Evolutionary conservation across 768 basidiomycete genomes (phyloP), one percentile per base, ranked within the genome.

Genomic region (Glaciozyma antarctica): DNA sequence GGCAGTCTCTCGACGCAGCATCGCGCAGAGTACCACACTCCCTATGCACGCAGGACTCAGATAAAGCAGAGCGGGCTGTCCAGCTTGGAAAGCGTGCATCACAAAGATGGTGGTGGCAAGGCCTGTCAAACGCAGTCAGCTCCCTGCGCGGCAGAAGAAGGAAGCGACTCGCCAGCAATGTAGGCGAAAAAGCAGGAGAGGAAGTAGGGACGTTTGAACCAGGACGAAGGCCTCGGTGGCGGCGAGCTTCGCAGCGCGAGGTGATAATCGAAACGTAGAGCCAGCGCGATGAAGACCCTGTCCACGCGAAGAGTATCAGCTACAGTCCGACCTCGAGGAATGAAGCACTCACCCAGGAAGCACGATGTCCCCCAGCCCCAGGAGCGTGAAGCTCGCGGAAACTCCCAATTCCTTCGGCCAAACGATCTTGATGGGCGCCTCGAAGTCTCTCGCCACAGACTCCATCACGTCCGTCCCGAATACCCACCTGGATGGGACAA

Each of bases 21-120:
- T 69, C 45, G 83, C 86, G 53, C 85, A 83, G 16, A 81, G 66
- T 19, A 84, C 65, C 71, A 91, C 86, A 12, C 87, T 83, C 58
- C 85, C 65, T 12, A 91, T 85, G 75, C 89, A 88, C 2, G 85
- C 85, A 38, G 88, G 89, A 32, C 62, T 65, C 28, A 99, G 81
- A 77, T 97, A 99, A 53, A 99, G 79, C 61, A 99, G 77, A 2
- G 94, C 94, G 1, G 94, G 94, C 72, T 99, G 94, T 5, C 88
- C 90, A 10, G 80, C 81, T 41, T 80, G 79, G 71, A 84, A 86
- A 48, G 77, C 73, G 73, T 94, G 88, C 91, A 95, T 90, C 28
- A 93, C 88, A 0, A 76, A 73, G 83, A 95, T 90, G 12, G 93
- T 93, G 19, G 80, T 80, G 22, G 79, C 76, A 41, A 97, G 81